Conservation (phyloP, 306 rosid genomes). For the Begonia fuchsioides region DNA sequence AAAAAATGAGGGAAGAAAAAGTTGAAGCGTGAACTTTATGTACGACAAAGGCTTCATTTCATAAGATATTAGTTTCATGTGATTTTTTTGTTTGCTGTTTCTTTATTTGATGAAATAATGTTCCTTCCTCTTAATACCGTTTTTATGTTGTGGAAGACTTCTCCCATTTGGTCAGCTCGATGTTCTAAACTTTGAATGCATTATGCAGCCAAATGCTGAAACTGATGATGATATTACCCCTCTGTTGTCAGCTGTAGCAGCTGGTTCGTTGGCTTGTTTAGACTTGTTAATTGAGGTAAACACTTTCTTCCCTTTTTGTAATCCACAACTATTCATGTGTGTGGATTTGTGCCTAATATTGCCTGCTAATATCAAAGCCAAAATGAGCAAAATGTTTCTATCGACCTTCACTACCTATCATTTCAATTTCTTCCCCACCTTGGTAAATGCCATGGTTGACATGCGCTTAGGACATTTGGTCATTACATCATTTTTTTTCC, state of each 20-base stretch:
- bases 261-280: constrained; percentile 69
- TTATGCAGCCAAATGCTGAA: constrained; percentile 76
- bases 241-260: constrained; percentile 75
- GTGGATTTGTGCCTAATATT: not conserved
- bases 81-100: not conserved
- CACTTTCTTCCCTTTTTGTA: constrained; percentile 1
- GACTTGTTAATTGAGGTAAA: constrained; percentile 77
- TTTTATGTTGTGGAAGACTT: not conserved
- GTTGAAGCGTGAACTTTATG: too few species aligned
- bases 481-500: too few species aligned
- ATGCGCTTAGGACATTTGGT: too few species aligned
- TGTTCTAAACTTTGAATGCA: not conserved
- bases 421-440: too few species aligned
- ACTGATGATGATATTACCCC: constrained; percentile 90
- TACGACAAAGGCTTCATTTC: too few species aligned
- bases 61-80: too few species aligned
- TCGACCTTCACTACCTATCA: too few species aligned
- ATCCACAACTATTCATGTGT: not conserved
- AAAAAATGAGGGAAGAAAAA: too few species aligned
- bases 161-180: not conserved
- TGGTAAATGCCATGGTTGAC: too few species aligned
- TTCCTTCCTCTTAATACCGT: not conserved
- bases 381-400: too few species aligned
- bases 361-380: not conserved
- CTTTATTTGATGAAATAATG: not conserved